Base-by-base conservation (phyloP, 768 basidiomycete genomes). In the Galerina sulciceps region DNA sequence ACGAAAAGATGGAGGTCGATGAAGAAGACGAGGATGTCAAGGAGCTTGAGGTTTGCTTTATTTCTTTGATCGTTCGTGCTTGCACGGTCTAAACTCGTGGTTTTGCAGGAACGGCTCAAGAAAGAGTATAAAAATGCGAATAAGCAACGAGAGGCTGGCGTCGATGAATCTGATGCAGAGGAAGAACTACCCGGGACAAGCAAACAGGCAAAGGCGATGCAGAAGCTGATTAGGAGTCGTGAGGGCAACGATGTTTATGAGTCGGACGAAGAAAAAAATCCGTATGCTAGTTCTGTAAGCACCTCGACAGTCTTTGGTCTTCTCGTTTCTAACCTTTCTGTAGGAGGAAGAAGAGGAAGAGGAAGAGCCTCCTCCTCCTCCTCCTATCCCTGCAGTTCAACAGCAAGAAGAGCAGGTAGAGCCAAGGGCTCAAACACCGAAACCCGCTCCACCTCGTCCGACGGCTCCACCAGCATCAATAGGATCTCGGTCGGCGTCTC, bases 191-290 rank as follows among this genome's bases (percentile, higher is more conserved):
- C 81, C 51, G 73, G 71, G 15, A 77, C 84, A 61, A 86, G 85
- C 43, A 88, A 86, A 60, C 89, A 92, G 36, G 89, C 85, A 14
- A 90, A 90, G 73, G 85, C 84, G 3, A 86, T 95, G 78, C 89
- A 93, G 75, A 96, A 95, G 74, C 81, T 95, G 17, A 85, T 98
- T 67, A 88, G 84, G 60, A 91, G 87, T 68, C 79, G 87, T 57
- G 95, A 96, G 73, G 92, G 93, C 70, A 89, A 89, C 54, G 86
- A 83, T 9, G 88, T 79, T 6, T 93, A 94, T 68, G 93, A 94
- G 14, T 89, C 86, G 50, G 92, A 93, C 44, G 91, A 94, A 18
- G 89, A 93, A 42, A 82, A 85, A 67, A 92, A 94, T 71, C 93
- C 93, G 4, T 94, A 93, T 67, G 88, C 87, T 0, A 88, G 85